These are phyloP conservation scores for Clonostachys rhizophaga DNA, from an alignment of 2,329 filamentous ascomycete species.

Conservation along the genomic window DNA sequence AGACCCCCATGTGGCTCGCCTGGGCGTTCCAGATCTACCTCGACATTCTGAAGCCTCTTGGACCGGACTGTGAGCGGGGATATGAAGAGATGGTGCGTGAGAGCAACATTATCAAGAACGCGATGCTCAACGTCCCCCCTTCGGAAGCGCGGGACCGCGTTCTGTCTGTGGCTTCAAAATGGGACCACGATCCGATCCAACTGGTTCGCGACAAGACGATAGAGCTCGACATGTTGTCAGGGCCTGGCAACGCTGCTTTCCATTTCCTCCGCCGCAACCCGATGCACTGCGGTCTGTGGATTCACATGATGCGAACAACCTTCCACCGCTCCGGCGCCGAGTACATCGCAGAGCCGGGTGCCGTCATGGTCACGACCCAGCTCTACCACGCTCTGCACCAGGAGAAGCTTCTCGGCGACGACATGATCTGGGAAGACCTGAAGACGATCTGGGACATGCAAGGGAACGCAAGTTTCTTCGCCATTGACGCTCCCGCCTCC, in stretches of 20 bases:
- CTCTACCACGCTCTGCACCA: conserved; percentile 13
- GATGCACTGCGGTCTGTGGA: conserved; percentile 10
- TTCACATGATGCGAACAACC: conserved; percentile 9
- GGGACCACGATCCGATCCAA: not conserved
- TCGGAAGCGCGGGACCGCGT: not conserved
- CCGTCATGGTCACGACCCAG: conserved; percentile 9
- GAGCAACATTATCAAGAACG: conserved; percentile 8
- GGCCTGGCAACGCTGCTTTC: not conserved
- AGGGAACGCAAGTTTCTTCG: conserved; percentile 10
- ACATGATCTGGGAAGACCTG: conserved; percentile 8
- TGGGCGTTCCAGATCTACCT: not conserved
- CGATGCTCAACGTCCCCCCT: conserved; percentile 6
- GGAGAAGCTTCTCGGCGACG: conserved; percentile 5
- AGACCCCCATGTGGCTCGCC: not conserved
- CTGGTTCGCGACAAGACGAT: no score
- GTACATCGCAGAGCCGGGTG: conserved; percentile 6
- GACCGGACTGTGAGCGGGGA: not conserved
- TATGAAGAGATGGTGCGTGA: conserved; percentile 5
- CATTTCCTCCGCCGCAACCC: conserved; percentile 12
- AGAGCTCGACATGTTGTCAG: no score
- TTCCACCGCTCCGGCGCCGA: conserved; percentile 7
- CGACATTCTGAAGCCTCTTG: not conserved
- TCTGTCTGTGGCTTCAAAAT: not conserved
- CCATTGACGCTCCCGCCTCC: conserved; percentile 8
- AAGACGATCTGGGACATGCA: conserved; percentile 8